Percentiles rank a stretch among this genome's conserved stretches.
phyloP scores from a whole-genome alignment of 495 filamentous ascomycete species.

The Amniculicola lignicola region DNA sequence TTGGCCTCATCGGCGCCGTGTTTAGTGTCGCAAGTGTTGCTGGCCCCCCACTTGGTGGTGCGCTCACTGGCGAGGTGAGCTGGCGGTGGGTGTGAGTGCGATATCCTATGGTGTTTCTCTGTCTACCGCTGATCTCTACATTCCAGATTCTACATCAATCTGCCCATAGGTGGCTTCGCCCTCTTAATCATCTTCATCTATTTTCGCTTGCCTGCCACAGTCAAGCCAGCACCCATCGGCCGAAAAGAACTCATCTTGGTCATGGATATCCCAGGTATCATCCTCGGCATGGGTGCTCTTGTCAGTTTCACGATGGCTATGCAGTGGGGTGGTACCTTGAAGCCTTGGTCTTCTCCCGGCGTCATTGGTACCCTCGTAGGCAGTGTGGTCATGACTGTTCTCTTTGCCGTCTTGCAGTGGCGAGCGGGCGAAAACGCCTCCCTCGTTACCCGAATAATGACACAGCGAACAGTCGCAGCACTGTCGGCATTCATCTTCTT shows the following conservation, averaged over 20 bases:
- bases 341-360: conserved; percentile 36
- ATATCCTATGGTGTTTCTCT: too few species aligned
- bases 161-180: conserved; percentile 49
- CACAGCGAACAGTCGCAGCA: not conserved
- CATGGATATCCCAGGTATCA: conserved; percentile 32
- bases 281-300: conserved; percentile 28
- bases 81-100: too few species aligned
- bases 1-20: conserved; percentile 67
- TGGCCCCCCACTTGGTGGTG: conserved; percentile 41
- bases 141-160: conserved; percentile 57
- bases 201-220: conserved; percentile 38
- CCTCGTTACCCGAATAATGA: not conserved
- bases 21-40: conserved; percentile 67
- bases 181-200: conserved; percentile 45
- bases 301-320: conserved; percentile 33
- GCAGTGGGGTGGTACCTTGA: conserved; percentile 34
- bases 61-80: conserved; percentile 45
- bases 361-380: conserved; percentile 51
- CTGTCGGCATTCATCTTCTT: not conserved
- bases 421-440: conserved; percentile 22
- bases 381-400: conserved; percentile 28
- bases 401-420: conserved; percentile 23
- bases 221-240: conserved; percentile 24
- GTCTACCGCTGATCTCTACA: too few species aligned
- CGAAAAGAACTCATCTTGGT: conserved; percentile 35